Evolutionary conservation across 2,329 filamentous ascomycete species (phyloP).

Genomic region (Ophiocordyceps unilateralis): DNA sequence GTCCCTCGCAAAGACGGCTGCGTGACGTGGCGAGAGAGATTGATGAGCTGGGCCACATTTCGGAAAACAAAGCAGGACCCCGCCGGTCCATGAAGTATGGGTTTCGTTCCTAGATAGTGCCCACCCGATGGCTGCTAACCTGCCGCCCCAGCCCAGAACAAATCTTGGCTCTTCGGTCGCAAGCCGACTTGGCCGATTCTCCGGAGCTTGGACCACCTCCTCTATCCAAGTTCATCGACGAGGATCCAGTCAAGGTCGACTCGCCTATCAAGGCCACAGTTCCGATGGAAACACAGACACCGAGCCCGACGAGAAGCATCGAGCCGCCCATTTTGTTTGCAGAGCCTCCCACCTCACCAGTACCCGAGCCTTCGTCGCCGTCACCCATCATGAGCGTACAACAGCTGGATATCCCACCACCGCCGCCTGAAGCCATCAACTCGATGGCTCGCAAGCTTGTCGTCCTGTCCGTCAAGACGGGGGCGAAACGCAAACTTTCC

Average conservation of each 20-base stretch:
- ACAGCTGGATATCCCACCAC: too few species aligned
- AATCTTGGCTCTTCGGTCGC: slow-evolving; percentile 39
- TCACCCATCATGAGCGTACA: slow-evolving; percentile 6
- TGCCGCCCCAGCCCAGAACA: slow-evolving; percentile 34
- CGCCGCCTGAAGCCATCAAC: not conserved
- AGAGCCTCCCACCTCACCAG: slow-evolving; percentile 1
- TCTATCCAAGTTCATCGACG: slow-evolving; percentile 39
- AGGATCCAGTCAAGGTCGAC: slow-evolving; percentile 35
- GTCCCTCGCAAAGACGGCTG: slow-evolving; percentile 37
- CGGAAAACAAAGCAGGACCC: slow-evolving; percentile 51
- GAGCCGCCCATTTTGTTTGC: slow-evolving; percentile 11
- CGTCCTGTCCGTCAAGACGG: slow-evolving; percentile 19
- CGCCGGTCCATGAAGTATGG: slow-evolving; percentile 48
- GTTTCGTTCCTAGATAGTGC: not conserved
- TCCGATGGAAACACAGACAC: slow-evolving; percentile 2
- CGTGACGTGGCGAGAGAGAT: slow-evolving; percentile 38
- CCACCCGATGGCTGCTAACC: slow-evolving; percentile 13
- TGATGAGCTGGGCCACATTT: slow-evolving; percentile 37
- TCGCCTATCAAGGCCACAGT: slow-evolving; percentile 19
- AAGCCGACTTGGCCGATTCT: slow-evolving; percentile 34
- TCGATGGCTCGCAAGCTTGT: not conserved
- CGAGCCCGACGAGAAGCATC: slow-evolving; percentile 10
- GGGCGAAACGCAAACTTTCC: slow-evolving; percentile 41
- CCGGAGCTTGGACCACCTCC: slow-evolving; percentile 52
- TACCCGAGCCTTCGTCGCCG: slow-evolving; percentile 1